Conservation (phyloP, 208 protist species). For the Crithidia acanthocephali region DNA sequence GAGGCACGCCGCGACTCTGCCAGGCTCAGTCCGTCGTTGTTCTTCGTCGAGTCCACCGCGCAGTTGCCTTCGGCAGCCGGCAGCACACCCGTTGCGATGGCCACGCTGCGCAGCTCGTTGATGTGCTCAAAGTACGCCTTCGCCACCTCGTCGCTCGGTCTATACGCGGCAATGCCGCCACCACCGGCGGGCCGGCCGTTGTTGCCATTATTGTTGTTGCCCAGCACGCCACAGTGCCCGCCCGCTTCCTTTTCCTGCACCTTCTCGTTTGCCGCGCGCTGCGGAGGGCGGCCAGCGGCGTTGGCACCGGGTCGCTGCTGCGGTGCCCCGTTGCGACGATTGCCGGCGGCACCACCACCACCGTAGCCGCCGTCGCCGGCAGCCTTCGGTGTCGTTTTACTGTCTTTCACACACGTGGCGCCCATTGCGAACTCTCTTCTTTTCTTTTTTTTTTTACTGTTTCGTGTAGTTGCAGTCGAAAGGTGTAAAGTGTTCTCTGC, state of each 20-base stretch:
- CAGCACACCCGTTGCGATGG: conserved; percentile 33
- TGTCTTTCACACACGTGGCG: conserved; percentile 14
- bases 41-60: conserved; percentile 8
- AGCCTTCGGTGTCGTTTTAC: conserved; percentile 6
- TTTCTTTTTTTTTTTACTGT: conserved; percentile 18
- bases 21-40: conserved; percentile 6
- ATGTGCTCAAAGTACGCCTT: conserved; percentile 33
- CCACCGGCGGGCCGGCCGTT: conserved; percentile 13
- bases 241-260: background rate
- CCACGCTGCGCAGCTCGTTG: conserved; percentile 30
- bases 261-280: conserved; percentile 5
- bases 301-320: too few species aligned
- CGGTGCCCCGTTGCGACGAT: background rate
- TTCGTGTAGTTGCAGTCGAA: too few species aligned
- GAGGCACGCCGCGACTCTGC: background rate
- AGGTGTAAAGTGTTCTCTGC: background rate
- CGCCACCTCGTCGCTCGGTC: conserved; percentile 30
- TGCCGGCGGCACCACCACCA: too few species aligned
- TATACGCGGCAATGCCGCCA: conserved; percentile 30
- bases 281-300: background rate
- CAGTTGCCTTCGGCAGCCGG: background rate
- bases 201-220: conserved; percentile 16
- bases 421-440: background rate
- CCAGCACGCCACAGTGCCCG: background rate
- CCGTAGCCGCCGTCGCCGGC: background rate